These are phyloP conservation scores for Raffaelea albimanens DNA, from an alignment of 2,329 filamentous ascomycete species.

Conservation along the genomic window DNA sequence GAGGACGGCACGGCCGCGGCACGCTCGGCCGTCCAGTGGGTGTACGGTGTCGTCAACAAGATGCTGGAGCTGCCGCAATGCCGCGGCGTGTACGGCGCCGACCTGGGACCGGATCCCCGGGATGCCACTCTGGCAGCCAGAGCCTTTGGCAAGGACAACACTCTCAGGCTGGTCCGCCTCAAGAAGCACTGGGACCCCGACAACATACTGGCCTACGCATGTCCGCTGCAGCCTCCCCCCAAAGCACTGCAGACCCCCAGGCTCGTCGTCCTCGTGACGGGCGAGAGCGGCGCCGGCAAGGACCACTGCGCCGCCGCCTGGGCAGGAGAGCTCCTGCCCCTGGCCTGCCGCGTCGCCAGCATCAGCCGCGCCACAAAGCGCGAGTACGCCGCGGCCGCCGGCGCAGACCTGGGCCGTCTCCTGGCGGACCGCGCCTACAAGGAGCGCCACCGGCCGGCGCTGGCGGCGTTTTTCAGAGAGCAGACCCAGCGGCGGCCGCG, in stretches of 20 bases:
- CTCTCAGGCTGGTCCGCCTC: conserved; percentile 35
- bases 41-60: conserved; percentile 38
- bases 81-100: conserved; percentile 46
- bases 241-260: conserved; percentile 14
- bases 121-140: conserved; percentile 38
- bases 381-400: conserved; percentile 41
- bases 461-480: conserved; percentile 41
- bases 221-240: conserved; percentile 46
- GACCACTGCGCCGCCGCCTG: conserved; percentile 49
- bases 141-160: conserved; percentile 52
- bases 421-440: conserved; percentile 49
- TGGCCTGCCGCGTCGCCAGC: conserved; percentile 28
- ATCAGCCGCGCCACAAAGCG: conserved; percentile 50
- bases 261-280: conserved; percentile 49
- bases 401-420: conserved; percentile 37
- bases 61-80: conserved; percentile 36
- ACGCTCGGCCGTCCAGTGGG: conserved; percentile 37
- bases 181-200: conserved; percentile 39
- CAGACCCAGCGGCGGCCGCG: conserved; percentile 32
- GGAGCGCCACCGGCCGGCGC: conserved; percentile 43
- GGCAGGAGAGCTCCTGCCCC: conserved; percentile 31
- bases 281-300: conserved; percentile 46
- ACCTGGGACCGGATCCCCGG: conserved; percentile 53
- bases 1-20: conserved; percentile 34
- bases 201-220: conserved; percentile 44